Evolutionary conservation across 2,329 filamentous ascomycete species (phyloP).

Genomic region (Alternaria ventricosa): DNA sequence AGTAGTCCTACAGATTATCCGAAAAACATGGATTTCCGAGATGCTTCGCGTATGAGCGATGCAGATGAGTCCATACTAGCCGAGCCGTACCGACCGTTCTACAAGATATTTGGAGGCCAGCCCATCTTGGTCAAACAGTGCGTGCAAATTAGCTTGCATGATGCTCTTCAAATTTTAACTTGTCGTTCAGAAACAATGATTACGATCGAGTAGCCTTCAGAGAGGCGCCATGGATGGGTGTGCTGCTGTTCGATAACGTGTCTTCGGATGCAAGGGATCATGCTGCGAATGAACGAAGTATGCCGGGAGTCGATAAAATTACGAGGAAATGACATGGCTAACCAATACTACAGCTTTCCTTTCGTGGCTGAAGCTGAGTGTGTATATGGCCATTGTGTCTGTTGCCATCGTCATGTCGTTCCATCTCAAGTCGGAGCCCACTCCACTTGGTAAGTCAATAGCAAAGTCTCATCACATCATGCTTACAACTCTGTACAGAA

Average conservation of each 20-base stretch:
- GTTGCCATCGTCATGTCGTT: conserved; percentile 93
- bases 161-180: not conserved
- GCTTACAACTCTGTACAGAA: conserved; percentile 59
- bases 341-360: conserved; percentile 68
- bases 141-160: not conserved
- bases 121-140: conserved; percentile 57
- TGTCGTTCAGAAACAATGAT: conserved; percentile 46
- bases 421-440: conserved; percentile 78
- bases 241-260: conserved; percentile 76
- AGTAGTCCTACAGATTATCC: not conserved
- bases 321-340: not conserved
- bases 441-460: conserved; percentile 22
- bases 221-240: conserved; percentile 68
- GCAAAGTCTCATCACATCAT: not conserved
- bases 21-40: conserved; percentile 42
- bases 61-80: conserved; percentile 40
- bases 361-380: conserved; percentile 84
- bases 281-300: conserved; percentile 77
- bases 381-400: conserved; percentile 90
- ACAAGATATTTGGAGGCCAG: conserved; percentile 56
- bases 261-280: conserved; percentile 78
- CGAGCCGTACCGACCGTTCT: conserved; percentile 58
- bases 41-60: conserved; percentile 31
- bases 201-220: conserved; percentile 60
- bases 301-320: not conserved